phyloP scores from a whole-genome alignment of 1,284 basidiomycete species.

The Melampsora americana region DNA sequence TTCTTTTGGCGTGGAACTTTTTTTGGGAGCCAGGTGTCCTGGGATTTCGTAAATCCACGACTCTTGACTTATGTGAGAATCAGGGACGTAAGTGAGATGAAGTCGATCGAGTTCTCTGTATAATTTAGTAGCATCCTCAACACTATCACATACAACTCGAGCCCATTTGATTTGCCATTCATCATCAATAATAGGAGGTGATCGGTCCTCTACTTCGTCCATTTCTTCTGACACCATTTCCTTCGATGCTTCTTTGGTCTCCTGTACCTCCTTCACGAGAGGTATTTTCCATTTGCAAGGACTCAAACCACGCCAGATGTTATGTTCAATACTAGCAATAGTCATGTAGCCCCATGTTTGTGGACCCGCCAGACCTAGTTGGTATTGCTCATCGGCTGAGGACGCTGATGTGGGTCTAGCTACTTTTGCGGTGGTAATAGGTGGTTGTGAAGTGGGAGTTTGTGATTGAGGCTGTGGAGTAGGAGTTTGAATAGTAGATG shows the following conservation, averaged over 20 bases:
- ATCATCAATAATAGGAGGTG: background rate
- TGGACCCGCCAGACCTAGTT: conserved; percentile 20
- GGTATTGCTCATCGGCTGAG: conserved; percentile 19
- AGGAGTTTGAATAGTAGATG: background rate
- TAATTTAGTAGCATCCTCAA: background rate
- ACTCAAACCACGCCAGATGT: conserved; percentile 26
- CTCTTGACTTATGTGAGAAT: background rate
- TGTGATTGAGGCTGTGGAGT: background rate
- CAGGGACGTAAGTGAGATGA: conserved; percentile 8
- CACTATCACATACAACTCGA: background rate
- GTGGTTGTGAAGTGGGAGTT: background rate
- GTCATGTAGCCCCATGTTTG: conserved; percentile 14
- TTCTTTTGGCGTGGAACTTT: background rate
- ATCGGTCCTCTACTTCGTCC: conserved; percentile 1
- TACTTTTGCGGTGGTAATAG: background rate
- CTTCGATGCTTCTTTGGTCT: background rate
- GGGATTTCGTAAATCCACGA: conserved; percentile 35
- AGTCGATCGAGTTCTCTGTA: background rate
- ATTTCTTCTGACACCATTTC: background rate
- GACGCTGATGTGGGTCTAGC: background rate
- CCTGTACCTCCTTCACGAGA: background rate
- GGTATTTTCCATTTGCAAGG: conserved; percentile 39
- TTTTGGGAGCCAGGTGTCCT: conserved; percentile 13
- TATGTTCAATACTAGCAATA: conserved; percentile 15
- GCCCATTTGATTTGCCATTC: conserved; percentile 41